Evolutionary conservation across 1,139 yeast species (phyloP).

Genomic region (Wickerhamiella pararugosa): DNA sequence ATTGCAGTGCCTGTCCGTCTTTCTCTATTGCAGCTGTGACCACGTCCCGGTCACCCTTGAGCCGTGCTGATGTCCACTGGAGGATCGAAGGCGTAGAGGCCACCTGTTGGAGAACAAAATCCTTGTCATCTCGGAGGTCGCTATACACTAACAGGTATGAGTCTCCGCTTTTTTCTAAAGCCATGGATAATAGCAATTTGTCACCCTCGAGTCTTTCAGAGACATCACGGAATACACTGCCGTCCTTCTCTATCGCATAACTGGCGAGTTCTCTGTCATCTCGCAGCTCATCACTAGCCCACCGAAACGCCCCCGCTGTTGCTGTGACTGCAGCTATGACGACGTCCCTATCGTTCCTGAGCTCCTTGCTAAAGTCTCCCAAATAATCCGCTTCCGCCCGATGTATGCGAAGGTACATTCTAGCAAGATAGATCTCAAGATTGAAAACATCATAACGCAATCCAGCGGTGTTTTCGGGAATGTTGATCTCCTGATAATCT

Average conservation of each 20-base stretch:
- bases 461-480: too few species aligned
- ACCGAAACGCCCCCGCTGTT: not conserved
- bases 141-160: too few species aligned
- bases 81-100: not conserved
- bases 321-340: not conserved
- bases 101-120: too few species aligned
- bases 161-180: too few species aligned
- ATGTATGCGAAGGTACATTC: too few species aligned
- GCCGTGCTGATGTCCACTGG: conserved; percentile 1
- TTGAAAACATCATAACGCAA: too few species aligned
- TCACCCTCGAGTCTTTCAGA: conserved; percentile 3
- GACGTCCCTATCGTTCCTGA: not conserved
- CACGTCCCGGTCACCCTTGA: conserved; percentile 4
- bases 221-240: conserved; percentile 1
- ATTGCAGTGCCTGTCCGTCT: conserved; percentile 4
- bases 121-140: too few species aligned
- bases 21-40: conserved; percentile 3
- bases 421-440: too few species aligned
- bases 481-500: too few species aligned
- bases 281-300: not conserved
- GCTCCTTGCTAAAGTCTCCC: not conserved
- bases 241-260: conserved; percentile 3
- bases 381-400: too few species aligned
- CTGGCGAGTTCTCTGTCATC: conserved; percentile 4
- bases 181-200: not conserved